phyloP scores from a whole-genome alignment of 192 early-diverging fungal genomes.

The Coemansia sp. region DNA sequence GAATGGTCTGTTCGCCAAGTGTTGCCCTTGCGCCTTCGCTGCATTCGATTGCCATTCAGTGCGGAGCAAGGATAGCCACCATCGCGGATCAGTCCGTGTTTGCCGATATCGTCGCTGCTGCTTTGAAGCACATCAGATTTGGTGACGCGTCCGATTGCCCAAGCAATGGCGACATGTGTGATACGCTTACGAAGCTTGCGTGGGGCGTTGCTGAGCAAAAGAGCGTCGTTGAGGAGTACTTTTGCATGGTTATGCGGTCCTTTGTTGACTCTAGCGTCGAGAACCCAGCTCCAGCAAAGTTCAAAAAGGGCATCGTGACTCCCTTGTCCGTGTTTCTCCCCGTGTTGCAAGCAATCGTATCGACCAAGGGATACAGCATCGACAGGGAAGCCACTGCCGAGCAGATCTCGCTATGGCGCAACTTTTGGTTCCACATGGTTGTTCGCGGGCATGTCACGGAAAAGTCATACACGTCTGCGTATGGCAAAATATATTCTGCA shows the following conservation, averaged over 20 bases:
- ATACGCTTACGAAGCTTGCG: conserved; percentile 27
- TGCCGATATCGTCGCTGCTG: conserved; percentile 57
- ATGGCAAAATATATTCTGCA: conserved; percentile 62
- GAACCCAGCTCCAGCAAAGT: conserved; percentile 10
- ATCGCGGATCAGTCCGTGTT: conserved; percentile 58
- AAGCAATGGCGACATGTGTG: conserved; percentile 24
- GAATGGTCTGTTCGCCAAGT: conserved; percentile 64
- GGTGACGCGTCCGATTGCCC: conserved; percentile 13
- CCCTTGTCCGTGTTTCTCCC: conserved; percentile 58
- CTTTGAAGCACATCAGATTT: conserved; percentile 39
- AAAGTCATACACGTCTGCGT: conserved; percentile 72
- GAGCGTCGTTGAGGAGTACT: conserved; percentile 30
- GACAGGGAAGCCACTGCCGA: conserved; percentile 61
- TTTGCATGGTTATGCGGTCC: conserved; percentile 29
- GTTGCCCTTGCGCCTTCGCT: conserved; percentile 50
- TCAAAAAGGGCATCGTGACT: conserved; percentile 16
- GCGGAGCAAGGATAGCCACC: conserved; percentile 63
- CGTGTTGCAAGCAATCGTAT: conserved; percentile 60
- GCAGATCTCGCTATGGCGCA: conserved; percentile 72
- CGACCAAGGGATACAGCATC: conserved; percentile 59
- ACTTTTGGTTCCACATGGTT: conserved; percentile 89
- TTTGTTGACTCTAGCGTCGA: conserved; percentile 45
- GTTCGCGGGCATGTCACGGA: conserved; percentile 74
- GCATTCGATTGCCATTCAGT: conserved; percentile 56
- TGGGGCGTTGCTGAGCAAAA: conserved; percentile 15